Conservation (phyloP, 257 asterid genomes). For the Echium plantagineum region DNA sequence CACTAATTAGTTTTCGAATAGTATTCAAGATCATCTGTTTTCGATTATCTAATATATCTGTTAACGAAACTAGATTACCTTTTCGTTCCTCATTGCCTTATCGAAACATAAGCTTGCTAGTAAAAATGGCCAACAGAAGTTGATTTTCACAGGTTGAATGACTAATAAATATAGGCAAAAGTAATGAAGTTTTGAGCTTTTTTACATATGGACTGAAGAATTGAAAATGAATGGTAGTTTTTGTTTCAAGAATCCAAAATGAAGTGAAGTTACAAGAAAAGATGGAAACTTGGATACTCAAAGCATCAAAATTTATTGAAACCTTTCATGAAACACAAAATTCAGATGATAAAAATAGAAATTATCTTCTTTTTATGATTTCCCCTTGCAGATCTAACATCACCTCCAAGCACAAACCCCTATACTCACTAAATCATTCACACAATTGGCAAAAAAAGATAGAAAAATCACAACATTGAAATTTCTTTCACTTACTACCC, state of each 20-base stretch:
- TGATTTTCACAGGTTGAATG: background rate
- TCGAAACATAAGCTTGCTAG: background rate
- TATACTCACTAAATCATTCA: slow-evolving; percentile 56
- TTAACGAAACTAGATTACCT: too few relatives aligned
- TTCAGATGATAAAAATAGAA: slow-evolving; percentile 46
- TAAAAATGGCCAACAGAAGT: background rate
- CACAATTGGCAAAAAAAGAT: slow-evolving; percentile 84
- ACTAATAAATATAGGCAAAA: too few relatives aligned
- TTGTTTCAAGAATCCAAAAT: slow-evolving; percentile 9
- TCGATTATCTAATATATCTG: too few relatives aligned
- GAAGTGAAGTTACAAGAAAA: slow-evolving; percentile 16
- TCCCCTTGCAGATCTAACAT: slow-evolving; percentile 98
- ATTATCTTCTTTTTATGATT: slow-evolving; percentile 65
- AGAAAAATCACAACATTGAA: too few relatives aligned
- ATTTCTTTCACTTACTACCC: slow-evolving; percentile 5
- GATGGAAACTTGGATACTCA: slow-evolving; percentile 13
- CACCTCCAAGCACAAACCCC: slow-evolving; percentile 57
- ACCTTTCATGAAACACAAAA: slow-evolving; percentile 17
- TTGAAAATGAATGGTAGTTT: slow-evolving; percentile 3
- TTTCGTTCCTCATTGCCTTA: too few relatives aligned
- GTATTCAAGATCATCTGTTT: too few relatives aligned
- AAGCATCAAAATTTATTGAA: slow-evolving; percentile 11
- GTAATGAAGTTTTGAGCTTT: background rate
- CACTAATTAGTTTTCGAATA: too few relatives aligned
- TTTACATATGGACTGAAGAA: slow-evolving; percentile 1